Percentiles rank a stretch among this genome's conserved stretches.
These are phyloP conservation scores for Phytophthora citrophthora DNA, from an alignment of 352 stramenopile genomes.

Conservation along the genomic window DNA sequence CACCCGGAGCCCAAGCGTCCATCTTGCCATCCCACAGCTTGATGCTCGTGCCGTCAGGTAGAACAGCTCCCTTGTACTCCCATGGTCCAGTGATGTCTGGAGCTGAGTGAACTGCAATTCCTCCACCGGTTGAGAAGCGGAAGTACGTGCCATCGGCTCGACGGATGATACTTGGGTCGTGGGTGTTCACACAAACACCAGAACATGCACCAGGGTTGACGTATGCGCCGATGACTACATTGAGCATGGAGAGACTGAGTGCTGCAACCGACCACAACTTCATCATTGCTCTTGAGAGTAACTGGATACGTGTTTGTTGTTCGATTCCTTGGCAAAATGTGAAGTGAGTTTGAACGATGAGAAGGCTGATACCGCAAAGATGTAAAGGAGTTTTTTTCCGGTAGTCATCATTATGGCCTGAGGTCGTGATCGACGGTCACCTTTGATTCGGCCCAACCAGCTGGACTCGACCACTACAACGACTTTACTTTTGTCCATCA, in stretches of 20 bases:
- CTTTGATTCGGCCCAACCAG: too few relatives aligned
- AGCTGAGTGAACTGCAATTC: conserved; percentile 25
- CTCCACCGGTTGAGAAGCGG: conserved; percentile 31
- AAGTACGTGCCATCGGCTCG: conserved; percentile 35
- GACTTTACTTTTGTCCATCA: too few relatives aligned
- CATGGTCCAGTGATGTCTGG: conserved; percentile 21
- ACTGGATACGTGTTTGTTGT: too few relatives aligned
- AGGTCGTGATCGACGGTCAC: too few relatives aligned
- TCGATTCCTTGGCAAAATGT: neutral
- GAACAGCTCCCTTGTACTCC: conserved; percentile 26
- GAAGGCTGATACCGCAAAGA: too few relatives aligned
- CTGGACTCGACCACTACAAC: too few relatives aligned
- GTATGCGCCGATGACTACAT: conserved; percentile 5
- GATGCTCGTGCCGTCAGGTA: conserved; percentile 32
- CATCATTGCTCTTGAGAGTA: neutral
- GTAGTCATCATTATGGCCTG: too few relatives aligned
- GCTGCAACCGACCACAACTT: conserved; percentile 2
- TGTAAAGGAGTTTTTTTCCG: too few relatives aligned
- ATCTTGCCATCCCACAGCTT: conserved; percentile 34
- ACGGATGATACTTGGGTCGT: conserved; percentile 37
- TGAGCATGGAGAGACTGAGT: conserved; percentile 7
- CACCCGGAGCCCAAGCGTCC: conserved; percentile 25
- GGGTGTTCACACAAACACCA: conserved; percentile 28
- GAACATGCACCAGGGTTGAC: conserved; percentile 19
- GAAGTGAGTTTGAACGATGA: conserved; percentile 1